Base-by-base conservation (phyloP, 352 stramenopile genomes). In the Pythium aquatile region DNA sequence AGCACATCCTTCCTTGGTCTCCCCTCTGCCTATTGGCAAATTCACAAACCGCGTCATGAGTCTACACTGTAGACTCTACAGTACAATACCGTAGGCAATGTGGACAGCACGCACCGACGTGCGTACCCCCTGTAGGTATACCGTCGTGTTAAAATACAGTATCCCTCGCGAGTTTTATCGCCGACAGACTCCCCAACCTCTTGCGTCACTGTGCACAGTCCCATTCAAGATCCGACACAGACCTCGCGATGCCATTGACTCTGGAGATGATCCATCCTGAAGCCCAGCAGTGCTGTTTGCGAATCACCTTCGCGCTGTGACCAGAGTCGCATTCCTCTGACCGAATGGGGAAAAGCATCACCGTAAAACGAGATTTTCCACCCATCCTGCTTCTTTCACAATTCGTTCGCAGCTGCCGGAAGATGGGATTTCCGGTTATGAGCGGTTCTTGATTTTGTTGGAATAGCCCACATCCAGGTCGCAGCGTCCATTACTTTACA, bases 201-300 rank as follows among this genome's bases (percentile, higher is more conserved):
- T 51, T 24, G 44, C 44, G 44, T 29, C 44, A 51, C n/a, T 51
- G 7, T 6, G 17, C 44, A 30, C 44, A 30, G 20, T 51, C 44
- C 5, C 44, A 51, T 30, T 51, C 5, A 51, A 51, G 44, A 13
- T 30, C 14, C 40, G 44, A 51, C 44, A 51, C 17, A 51, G 44
- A 51, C 8, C 6, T 20, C n/a, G 17, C 8, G 44, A 20, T 16
- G 17, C 16, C 24, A 32, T 46, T 54, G 14, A 16, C 17, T 40
- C 24, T 30, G 58, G 58, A 64, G 58, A 64, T 64, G 58, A 24
- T 44, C 7, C 57, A 56, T 58, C 47, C 58, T 65, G 58, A 65
- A 65, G 58, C 8, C 44, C n/a, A 5, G 44, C n/a, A 6, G 44
- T 29, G 29, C 14, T 51, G 44, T 51, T 51, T 51, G 44, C 44